Evolutionary conservation across 768 basidiomycete species (phyloP), one percentile per base, ranked within the genome.

Genomic region (Boletus rubropictus): DNA sequence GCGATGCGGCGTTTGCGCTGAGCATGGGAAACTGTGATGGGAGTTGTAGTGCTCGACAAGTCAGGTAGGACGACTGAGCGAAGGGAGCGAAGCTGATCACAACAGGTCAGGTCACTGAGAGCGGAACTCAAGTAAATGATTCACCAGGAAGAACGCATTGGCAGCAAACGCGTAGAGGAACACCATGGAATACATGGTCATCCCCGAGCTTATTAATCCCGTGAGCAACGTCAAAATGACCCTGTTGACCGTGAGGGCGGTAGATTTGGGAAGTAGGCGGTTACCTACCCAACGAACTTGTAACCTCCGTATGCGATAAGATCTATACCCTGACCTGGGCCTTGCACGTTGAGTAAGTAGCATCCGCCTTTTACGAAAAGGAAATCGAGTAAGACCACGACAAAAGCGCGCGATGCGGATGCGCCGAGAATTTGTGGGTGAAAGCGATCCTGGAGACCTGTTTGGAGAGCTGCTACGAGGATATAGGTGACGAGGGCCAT

Each of bases 401-500:
- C 80, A 15, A 95, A 65, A 1, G 93, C 89, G 51, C 88, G 86
- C 3, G 87, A 88, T 3, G 91, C 84, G 0, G 84, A 84, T 51
- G 89, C 72, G 46, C 94, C 95, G 21, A 99, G 81, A 43, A 96
- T 82, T 55, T 84, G 81, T 3, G 96, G 94, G 57, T 92, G 82
- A 63, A 96, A 97, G 32, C 81, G 77, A 44, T 81, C 78, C 46
- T 87, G 76, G 15, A 95, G 72, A 22, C 96, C 95, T 2, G 90
- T 82, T 43, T 86, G 78, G 7, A 96, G 73, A 5, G 90, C 93
- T 15, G 86, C 84, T 3, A 96, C 74, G 33, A 99, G 83, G 52
- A 97, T 84, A 63, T 98, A 98, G 0, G 96, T 96, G 25, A 95
- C 90, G 15, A 98, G 75, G 0, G 93, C 89, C 96, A 99, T 98